phyloP scores from a whole-genome alignment of 768 basidiomycete species.

The Saitozyma podzolica region DNA sequence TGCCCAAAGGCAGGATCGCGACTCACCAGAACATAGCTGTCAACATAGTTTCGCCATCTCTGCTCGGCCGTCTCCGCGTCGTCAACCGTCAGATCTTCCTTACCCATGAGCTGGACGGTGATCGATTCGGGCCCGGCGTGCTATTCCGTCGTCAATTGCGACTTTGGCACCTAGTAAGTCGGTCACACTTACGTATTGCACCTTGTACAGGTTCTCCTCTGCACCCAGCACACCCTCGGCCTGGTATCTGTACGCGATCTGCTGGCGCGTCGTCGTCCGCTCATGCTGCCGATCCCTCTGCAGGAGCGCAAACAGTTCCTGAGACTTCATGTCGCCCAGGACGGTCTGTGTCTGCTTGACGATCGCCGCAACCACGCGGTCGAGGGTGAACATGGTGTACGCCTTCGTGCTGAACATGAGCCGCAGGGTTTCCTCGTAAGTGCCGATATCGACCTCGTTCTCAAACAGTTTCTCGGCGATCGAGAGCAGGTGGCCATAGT shows the following conservation, averaged over 20 bases:
- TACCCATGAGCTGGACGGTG: slow-evolving; percentile 54
- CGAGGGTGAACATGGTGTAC: slow-evolving; percentile 87
- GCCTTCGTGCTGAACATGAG: slow-evolving; percentile 69
- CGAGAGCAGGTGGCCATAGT: slow-evolving; percentile 84
- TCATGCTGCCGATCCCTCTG: slow-evolving; percentile 61
- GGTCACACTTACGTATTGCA: slow-evolving; percentile 53
- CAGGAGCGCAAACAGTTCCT: slow-evolving; percentile 77
- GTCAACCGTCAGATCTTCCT: slow-evolving; percentile 56
- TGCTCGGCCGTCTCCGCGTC: slow-evolving; percentile 54
- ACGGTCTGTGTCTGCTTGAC: slow-evolving; percentile 95
- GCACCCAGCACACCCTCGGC: slow-evolving; percentile 53
- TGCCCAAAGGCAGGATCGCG: slow-evolving; percentile 4
- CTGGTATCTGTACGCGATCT: slow-evolving; percentile 55
- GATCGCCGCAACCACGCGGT: slow-evolving; percentile 83
- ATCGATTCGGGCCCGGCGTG: slow-evolving; percentile 43
- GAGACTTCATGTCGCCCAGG: slow-evolving; percentile 77
- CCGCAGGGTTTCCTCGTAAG: slow-evolving; percentile 92
- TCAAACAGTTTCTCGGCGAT: slow-evolving; percentile 93
- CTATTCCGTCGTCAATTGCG: slow-evolving; percentile 27
- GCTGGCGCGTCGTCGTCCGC: slow-evolving; percentile 46
- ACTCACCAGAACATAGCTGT: slow-evolving; percentile 54
- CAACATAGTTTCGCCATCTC: slow-evolving; percentile 56
- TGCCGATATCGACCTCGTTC: slow-evolving; percentile 83
- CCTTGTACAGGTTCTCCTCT: slow-evolving; percentile 56
- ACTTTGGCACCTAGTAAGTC: not conserved